Evolutionary conservation across 305 asterid species (phyloP), one percentile per base, ranked within the genome.

Genomic region (Fraxinus platypoda): DNA sequence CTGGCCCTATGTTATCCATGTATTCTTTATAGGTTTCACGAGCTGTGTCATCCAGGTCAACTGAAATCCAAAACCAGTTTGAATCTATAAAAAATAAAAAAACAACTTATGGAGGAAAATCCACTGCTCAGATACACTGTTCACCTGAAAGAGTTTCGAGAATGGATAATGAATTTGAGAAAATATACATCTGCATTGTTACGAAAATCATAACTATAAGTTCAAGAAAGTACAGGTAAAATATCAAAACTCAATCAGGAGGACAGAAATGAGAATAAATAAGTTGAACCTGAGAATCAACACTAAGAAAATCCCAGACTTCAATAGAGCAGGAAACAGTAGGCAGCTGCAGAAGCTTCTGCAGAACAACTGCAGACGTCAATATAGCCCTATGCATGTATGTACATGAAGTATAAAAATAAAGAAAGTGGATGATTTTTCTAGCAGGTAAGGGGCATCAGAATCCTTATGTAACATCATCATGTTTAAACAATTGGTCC

Each of bases 251-350:
- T 80, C 79, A 41, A 62, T 72, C 74, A 73, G 54, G 25, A 46
- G 26, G 80, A 71, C 33, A 75, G 72, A 81, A 68, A 31, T 33
- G 78, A 83, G 81, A 70, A 28, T 75, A 80, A 80, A 80, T 72
- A 81, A 72, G 74, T 85, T 83, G 80, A 83, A 94, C 98, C 99
- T 95, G 99, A 89, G 99, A 95, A 91, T 95, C 99, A 76, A 96
- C 97, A 81, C 97, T 96, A 75, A 93, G 98, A 88, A 96, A 96
- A 90, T 96, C 98, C 99, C 99, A 96, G 81, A 94, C 95, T 90
- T 96, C 99, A 81, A 96, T 93, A 43, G 98, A 91, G 86, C 93
- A 84, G 71, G 98, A 96, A 88, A 94, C 90, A 83, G 93, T 88
- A 9, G 98, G 97, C 82, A 94, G 93, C 91, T 89, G 97, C 92